phyloP scores from a whole-genome alignment of 2,329 filamentous ascomycete genomes.

The Neofusicoccum umdonicola region DNA sequence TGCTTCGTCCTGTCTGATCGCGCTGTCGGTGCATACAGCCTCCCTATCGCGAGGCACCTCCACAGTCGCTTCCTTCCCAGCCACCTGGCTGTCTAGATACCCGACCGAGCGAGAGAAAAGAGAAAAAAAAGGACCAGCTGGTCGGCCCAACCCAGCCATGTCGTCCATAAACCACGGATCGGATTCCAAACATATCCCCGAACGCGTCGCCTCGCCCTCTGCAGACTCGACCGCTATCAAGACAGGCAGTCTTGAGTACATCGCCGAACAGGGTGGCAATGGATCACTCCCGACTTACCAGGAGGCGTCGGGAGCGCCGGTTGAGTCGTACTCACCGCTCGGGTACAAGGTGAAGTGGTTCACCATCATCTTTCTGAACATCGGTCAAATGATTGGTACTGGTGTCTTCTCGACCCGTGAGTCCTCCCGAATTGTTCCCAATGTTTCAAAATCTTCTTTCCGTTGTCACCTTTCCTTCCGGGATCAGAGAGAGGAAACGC shows the following conservation, averaged over 20 bases:
- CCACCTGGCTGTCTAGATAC: too few relatives aligned
- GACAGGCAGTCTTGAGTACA: constrained; percentile 45
- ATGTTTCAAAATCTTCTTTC: too few relatives aligned
- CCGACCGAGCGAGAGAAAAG: neutral
- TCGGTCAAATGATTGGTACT: constrained; percentile 63
- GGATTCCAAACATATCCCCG: neutral
- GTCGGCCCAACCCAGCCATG: neutral
- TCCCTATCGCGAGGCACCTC: too few relatives aligned
- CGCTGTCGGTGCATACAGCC: neutral
- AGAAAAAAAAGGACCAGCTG: neutral
- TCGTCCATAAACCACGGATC: neutral
- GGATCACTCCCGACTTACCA: constrained; percentile 54
- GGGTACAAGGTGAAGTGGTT: constrained; percentile 58
- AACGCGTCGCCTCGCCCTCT: constrained; percentile 8
- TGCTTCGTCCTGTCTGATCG: neutral
- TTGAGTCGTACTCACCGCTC: constrained; percentile 58
- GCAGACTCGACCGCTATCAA: constrained; percentile 17
- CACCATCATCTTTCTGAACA: constrained; percentile 60
- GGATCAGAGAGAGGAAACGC: too few relatives aligned
- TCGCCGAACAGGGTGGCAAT: constrained; percentile 49
- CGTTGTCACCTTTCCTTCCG: neutral
- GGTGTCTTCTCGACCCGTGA: constrained; percentile 64
- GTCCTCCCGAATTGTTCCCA: constrained; percentile 25
- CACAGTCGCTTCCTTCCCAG: too few relatives aligned
- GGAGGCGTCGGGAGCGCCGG: constrained; percentile 61